Evolutionary conservation across 148 eudicot genomes (phyloP).

Genomic region (Cornus controversa): DNA sequence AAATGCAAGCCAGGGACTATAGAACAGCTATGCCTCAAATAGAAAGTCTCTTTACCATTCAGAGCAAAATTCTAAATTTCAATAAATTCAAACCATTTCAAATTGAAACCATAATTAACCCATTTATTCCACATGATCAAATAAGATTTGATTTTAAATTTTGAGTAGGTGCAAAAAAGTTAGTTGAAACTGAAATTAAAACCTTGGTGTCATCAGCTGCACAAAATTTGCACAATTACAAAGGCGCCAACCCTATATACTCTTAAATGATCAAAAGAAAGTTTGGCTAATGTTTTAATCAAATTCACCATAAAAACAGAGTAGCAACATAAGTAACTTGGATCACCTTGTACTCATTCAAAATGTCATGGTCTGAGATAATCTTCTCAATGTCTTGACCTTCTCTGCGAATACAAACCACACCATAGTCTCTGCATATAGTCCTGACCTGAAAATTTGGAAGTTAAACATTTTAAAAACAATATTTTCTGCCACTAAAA

Average conservation of each 20-base stretch:
- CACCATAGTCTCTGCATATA: slow-evolving; percentile 85
- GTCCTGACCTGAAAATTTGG: slow-evolving; percentile 47
- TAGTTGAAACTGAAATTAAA: neutral
- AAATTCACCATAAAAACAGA: neutral
- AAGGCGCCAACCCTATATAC: neutral
- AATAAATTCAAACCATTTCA: neutral
- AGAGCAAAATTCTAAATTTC: neutral
- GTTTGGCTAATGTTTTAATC: neutral
- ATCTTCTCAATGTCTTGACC: slow-evolving; percentile 74
- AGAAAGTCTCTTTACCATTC: neutral
- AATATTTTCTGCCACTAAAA: neutral
- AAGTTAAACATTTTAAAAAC: neutral
- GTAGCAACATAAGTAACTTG: neutral
- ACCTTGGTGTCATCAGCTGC: neutral
- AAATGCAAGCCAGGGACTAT: neutral
- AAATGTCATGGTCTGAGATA: slow-evolving; percentile 47
- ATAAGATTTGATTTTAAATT: neutral
- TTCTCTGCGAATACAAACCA: slow-evolving; percentile 85
- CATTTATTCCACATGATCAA: neutral
- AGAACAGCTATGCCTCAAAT: neutral
- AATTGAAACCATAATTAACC: neutral
- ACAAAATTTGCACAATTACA: neutral
- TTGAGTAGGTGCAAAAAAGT: neutral
- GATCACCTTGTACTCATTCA: slow-evolving; percentile 67
- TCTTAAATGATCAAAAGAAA: neutral